Evolutionary conservation across 169 alveolate genomes (phyloP), one percentile per base, ranked within the genome.

Genomic region (Plasmodium fragile): DNA sequence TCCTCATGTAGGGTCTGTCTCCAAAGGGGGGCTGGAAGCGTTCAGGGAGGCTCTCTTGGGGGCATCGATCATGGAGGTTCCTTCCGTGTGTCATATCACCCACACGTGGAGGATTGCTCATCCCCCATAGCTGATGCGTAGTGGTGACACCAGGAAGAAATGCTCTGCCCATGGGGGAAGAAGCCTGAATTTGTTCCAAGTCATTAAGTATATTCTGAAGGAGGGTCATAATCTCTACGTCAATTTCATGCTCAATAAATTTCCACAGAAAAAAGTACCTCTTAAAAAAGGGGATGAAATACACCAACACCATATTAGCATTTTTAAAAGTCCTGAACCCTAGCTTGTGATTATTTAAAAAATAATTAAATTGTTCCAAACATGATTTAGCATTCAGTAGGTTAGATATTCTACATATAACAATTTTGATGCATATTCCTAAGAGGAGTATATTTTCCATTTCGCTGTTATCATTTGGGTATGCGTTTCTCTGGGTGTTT

Each of bases 221-320:
- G 13, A 85, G 34, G 1, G 11, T 75, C 32, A 85, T 85, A 7
- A 85, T 85, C 28, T 85, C 93, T 28, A 32, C 36, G 53, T 85
- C 93, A 1, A 85, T 85, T 85, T 85, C 85, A 28, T 85, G 85
- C 1, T 85, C 93, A 39, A 85, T 85, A 85, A 85, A 85, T 53
- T 73, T 85, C 93, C 93, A 85, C 4, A 85, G 43, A 18, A 85
- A 85, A 85, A n/a, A 85, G 65, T 73, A 85, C 36, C 79, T 85
- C 79, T 85, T 85, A 39, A 85, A 85, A 53, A 85, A 85, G 10
- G 93, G 93, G 22, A 85, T 85, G 25, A 85, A 85, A 75, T 85
- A 85, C 0, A 85, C 85, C 39, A 85, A 22, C 4, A 85, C 70
- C 25, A 85, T 32, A 85, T 85, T 41, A 25, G 83, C 78, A 75